Percentiles rank a stretch among this genome's conserved stretches.
Evolutionary conservation across 768 basidiomycete species (phyloP).

Genomic region (Trametes cinnabarina): DNA sequence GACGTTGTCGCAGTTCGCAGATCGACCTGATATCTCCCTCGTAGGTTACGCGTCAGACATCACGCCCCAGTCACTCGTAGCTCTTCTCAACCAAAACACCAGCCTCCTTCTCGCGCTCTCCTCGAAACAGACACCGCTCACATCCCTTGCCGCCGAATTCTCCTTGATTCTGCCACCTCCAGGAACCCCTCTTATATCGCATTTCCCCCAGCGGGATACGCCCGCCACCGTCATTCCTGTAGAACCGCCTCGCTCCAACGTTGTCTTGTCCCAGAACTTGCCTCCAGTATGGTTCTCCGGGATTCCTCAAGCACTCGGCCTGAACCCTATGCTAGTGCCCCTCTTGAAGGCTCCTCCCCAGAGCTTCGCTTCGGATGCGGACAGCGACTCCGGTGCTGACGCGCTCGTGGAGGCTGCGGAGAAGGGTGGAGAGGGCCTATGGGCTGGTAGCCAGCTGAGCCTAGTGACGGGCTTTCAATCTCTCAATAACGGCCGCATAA

Average conservation of each 20-base stretch:
- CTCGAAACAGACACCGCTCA: constrained; percentile 67
- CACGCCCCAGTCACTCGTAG: constrained; percentile 76
- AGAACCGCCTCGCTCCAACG: constrained; percentile 40
- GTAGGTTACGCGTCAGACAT: constrained; percentile 57
- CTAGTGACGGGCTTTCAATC: constrained; percentile 92
- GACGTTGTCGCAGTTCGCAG: neutral
- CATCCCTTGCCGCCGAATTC: constrained; percentile 86
- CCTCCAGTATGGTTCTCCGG: constrained; percentile 78
- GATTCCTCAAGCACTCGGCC: constrained; percentile 58
- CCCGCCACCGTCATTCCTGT: constrained; percentile 67
- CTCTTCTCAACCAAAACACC: constrained; percentile 63
- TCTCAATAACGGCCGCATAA: constrained; percentile 67
- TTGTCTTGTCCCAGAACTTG: constrained; percentile 47
- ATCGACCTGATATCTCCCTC: neutral
- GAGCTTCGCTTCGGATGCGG: constrained; percentile 73
- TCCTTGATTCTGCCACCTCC: constrained; percentile 86
- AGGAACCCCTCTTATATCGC: constrained; percentile 78
- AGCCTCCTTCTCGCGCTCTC: constrained; percentile 87
- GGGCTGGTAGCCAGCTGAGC: constrained; percentile 75
- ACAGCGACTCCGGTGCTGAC: constrained; percentile 54
- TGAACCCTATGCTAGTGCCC: constrained; percentile 78
- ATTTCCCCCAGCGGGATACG: constrained; percentile 76
- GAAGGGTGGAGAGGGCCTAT: constrained; percentile 73
- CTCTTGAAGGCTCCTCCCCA: constrained; percentile 75
- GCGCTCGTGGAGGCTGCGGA: constrained; percentile 68